A percentile compares a stretch with the other conserved stretches of the same genome.
These are phyloP conservation scores for Microbotryum silenes-acaulis DNA, from an alignment of 1,284 basidiomycete species.

Conservation along the genomic window DNA sequence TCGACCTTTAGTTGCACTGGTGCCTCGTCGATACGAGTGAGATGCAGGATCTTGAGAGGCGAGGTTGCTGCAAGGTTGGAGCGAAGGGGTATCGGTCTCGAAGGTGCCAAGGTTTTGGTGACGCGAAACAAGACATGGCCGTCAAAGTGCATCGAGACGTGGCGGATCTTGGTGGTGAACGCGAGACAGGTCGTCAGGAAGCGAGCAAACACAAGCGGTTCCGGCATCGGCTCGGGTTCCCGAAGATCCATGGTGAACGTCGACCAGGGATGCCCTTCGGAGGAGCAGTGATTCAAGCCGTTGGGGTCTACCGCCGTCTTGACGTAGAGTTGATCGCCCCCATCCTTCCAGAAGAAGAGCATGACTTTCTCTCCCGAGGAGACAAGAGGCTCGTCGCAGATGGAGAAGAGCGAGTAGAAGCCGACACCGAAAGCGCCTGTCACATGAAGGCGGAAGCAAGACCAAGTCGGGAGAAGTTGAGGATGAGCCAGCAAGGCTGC, in stretches of 20 bases:
- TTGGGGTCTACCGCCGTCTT: slow-evolving; percentile 20
- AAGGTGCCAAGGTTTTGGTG: slow-evolving; percentile 58
- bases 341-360: slow-evolving; percentile 76
- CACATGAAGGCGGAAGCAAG: too few species aligned
- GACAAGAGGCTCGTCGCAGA: slow-evolving; percentile 76
- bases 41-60: slow-evolving; percentile 56
- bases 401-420: slow-evolving; percentile 39
- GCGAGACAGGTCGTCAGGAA: slow-evolving; percentile 90
- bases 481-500: too few species aligned
- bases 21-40: slow-evolving; percentile 58
- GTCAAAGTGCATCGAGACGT: slow-evolving; percentile 49
- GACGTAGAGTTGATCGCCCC: slow-evolving; percentile 54
- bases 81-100: slow-evolving; percentile 54
- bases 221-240: slow-evolving; percentile 72
- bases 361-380: slow-evolving; percentile 63
- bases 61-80: slow-evolving; percentile 45
- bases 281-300: slow-evolving; percentile 18
- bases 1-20: slow-evolving; percentile 73
- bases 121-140: slow-evolving; percentile 56
- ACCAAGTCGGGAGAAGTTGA: too few species aligned
- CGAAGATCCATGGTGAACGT: slow-evolving; percentile 84
- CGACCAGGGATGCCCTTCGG: slow-evolving; percentile 59
- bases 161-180: slow-evolving; percentile 76
- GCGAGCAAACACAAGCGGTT: slow-evolving; percentile 48
- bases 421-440: slow-evolving; percentile 31